A percentile compares a stretch with the other conserved stretches of the same genome.
These are phyloP conservation scores for Yamadazyma triangularis DNA, from an alignment of 1,139 yeast genomes.

Conservation along the genomic window DNA sequence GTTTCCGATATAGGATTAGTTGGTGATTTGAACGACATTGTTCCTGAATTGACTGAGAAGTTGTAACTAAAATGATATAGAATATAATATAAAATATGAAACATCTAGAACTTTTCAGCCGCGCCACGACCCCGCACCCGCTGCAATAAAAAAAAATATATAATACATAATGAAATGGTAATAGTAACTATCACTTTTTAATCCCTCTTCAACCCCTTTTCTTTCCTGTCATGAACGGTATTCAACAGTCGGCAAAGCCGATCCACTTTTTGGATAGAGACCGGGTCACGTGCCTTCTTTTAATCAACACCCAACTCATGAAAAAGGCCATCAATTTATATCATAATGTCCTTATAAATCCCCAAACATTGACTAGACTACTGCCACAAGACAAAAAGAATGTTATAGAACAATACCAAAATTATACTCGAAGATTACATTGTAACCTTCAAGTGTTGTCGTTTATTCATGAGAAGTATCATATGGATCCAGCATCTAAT, in stretches of 20 bases:
- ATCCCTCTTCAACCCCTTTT: too few relatives aligned
- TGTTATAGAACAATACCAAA: conserved; percentile 45
- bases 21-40: conserved; percentile 79
- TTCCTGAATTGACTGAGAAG: conserved; percentile 84
- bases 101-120: too few relatives aligned
- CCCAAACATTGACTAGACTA: conserved; percentile 30
- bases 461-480: conserved; percentile 49
- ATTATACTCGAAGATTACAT: conserved; percentile 49
- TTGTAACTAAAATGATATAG: too few relatives aligned
- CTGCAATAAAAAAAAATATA: too few relatives aligned
- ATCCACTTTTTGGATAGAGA: conserved; percentile 38
- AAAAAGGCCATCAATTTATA: conserved; percentile 43
- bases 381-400: conserved; percentile 32
- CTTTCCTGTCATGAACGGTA: too few relatives aligned
- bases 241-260: too few relatives aligned
- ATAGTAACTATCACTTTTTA: too few relatives aligned
- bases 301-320: conserved; percentile 50
- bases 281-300: conserved; percentile 46
- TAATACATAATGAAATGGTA: too few relatives aligned
- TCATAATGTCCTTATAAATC: conserved; percentile 32
- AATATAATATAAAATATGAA: too few relatives aligned
- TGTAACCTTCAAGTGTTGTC: conserved; percentile 52
- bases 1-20: conserved; percentile 88
- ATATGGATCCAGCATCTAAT: conserved; percentile 15
- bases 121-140: too few relatives aligned